Evolutionary conservation across 1,284 basidiomycete species (phyloP), one percentile per base, ranked within the genome.

Genomic region (Stygiomarasmius scandens): DNA sequence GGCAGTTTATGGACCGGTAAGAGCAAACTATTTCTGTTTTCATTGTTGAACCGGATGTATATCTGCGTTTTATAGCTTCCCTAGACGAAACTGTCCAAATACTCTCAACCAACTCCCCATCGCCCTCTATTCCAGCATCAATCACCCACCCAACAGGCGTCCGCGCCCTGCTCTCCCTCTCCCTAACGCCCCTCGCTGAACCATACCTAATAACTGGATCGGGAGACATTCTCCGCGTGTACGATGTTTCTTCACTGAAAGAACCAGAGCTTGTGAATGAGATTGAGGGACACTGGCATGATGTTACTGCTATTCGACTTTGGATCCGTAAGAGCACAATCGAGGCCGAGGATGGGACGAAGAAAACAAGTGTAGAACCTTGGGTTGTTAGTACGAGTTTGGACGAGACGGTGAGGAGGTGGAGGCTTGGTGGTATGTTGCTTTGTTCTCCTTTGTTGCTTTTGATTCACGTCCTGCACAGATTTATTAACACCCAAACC

Each of bases 201-300:
- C 83, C 87, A 2, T 89, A 92, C 66, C 70, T 93, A 4, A 69
- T 96, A 49, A 93, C 90, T 4, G 93, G 88, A 32, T 81, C 91
- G 2, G 95, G 93, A 48, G 95, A 96, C 67, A 72, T 86, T 47
- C 84, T 98, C 52, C 82, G 89, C 19, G 75, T 90, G 24, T 92
- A 86, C 63, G 89, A 92, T 65, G 69, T 90, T 45, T 86, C 86
- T 1, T 77, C 80, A 1, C 75, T 76, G 22, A 79, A 86, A 32
- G 82, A 86, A 61, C 86, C 86, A 0, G 87, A 90, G 61, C 72
- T 90, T 41, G 69, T 92, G 19, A 77, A 85, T 16, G 80, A 84
- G 62, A 74, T 93, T 6, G 89, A 95, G 62, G 94, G 84, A 4
- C 95, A 97, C 70, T 93, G 89, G 83, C 92, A 93, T 62, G 92